phyloP scores from a whole-genome alignment of 2,329 filamentous ascomycete species.

The Lojkania enalia region DNA sequence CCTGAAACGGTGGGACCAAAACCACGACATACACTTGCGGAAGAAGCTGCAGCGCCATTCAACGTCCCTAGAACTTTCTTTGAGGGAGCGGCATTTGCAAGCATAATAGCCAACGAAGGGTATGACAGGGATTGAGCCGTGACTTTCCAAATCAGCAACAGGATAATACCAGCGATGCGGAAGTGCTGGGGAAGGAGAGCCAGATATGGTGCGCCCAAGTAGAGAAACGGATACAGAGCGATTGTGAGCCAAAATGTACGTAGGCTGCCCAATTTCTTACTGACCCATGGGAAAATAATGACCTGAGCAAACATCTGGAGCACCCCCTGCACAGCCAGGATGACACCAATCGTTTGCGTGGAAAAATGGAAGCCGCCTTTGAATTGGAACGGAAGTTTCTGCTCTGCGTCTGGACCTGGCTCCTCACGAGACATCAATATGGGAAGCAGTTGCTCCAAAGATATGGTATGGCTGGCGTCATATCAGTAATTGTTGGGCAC shows the following conservation, averaged over 20 bases:
- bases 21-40: constrained; percentile 83
- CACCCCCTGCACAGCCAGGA: constrained; percentile 84
- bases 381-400: constrained; percentile 81
- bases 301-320: constrained; percentile 89
- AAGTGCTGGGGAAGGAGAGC: constrained; percentile 75
- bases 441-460: constrained; percentile 90
- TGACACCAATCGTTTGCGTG: constrained; percentile 81
- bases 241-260: constrained; percentile 81
- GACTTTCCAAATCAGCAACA: constrained; percentile 86
- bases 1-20: constrained; percentile 89
- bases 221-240: constrained; percentile 82
- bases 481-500: too few relatives aligned
- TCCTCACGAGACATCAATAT: constrained; percentile 80
- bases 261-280: constrained; percentile 74
- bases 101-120: constrained; percentile 84
- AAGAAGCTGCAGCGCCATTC: constrained; percentile 89
- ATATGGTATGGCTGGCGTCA: constrained; percentile 81
- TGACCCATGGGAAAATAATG: constrained; percentile 79
- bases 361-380: constrained; percentile 81
- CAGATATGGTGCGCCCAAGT: constrained; percentile 85
- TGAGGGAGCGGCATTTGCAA: constrained; percentile 85
- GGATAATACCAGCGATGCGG: constrained; percentile 74
- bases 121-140: constrained; percentile 90
- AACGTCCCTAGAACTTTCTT: constrained; percentile 85
- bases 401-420: constrained; percentile 51